These are phyloP conservation scores for Globisporangium middletonii DNA, from an alignment of 352 stramenopile species.

Conservation along the genomic window DNA sequence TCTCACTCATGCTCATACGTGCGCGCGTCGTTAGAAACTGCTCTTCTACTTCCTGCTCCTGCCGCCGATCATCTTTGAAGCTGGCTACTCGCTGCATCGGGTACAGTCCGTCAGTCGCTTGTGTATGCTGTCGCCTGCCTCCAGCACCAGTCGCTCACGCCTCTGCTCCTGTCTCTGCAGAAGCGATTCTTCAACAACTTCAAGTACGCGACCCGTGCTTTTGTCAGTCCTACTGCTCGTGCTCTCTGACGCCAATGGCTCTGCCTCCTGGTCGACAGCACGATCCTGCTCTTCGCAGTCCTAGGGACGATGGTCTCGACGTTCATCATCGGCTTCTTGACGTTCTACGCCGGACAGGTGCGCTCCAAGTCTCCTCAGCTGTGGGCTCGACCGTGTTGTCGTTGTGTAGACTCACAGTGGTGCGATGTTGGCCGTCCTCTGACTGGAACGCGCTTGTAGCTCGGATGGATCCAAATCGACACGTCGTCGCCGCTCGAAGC, in stretches of 20 bases:
- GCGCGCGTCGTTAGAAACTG: slow-evolving; percentile 36
- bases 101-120: slow-evolving; percentile 14
- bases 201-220: slow-evolving; percentile 24
- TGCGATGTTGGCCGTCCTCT: not conserved
- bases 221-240: not conserved
- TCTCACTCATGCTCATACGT: not conserved
- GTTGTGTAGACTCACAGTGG: too few species aligned
- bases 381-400: too few species aligned
- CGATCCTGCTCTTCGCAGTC: slow-evolving; percentile 94
- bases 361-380: not conserved
- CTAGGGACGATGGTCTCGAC: slow-evolving; percentile 94
- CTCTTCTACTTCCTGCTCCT: slow-evolving; percentile 97
- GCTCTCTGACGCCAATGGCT: not conserved
- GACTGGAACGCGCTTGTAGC: slow-evolving; percentile 17
- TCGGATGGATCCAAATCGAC: slow-evolving; percentile 84
- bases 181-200: slow-evolving; percentile 97
- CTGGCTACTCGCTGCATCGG: slow-evolving; percentile 90
- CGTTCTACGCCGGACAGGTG: slow-evolving; percentile 81
- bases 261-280: slow-evolving; percentile 28
- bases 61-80: slow-evolving; percentile 97
- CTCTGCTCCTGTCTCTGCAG: slow-evolving; percentile 11
- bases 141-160: not conserved
- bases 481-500: slow-evolving; percentile 91
- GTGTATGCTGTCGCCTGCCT: not conserved
- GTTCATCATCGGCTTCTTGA: slow-evolving; percentile 93